Evolutionary conservation across 139 green algal genomes (phyloP).

Genomic region (Coccomyxa sp.): DNA sequence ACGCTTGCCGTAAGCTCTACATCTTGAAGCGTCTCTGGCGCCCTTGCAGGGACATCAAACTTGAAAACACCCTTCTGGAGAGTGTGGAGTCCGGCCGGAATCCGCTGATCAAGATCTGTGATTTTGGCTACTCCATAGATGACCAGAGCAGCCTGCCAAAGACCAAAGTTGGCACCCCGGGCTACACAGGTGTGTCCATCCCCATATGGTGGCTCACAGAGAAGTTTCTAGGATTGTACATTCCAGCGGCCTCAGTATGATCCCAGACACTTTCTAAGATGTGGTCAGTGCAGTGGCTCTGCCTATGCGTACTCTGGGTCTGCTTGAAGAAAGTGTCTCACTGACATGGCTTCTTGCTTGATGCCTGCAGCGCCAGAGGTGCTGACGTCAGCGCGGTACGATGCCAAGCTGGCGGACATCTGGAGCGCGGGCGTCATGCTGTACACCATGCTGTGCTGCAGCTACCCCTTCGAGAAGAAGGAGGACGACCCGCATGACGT

Average conservation of each 20-base stretch:
- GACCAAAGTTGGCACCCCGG: slow-evolving; percentile 44
- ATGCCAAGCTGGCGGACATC: slow-evolving; percentile 49
- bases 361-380: slow-evolving; percentile 28
- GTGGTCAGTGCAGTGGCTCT: too few species aligned
- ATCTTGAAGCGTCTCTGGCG: too few species aligned
- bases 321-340: too few species aligned
- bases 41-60: slow-evolving; percentile 79
- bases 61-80: slow-evolving; percentile 74
- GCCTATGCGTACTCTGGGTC: too few species aligned
- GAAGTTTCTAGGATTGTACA: too few species aligned
- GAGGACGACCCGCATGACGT: not conserved
- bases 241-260: too few species aligned
- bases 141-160: slow-evolving; percentile 58
- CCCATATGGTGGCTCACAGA: too few species aligned
- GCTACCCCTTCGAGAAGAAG: slow-evolving; percentile 50
- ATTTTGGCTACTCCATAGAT: slow-evolving; percentile 88
- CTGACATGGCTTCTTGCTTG: not conserved
- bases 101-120: slow-evolving; percentile 83
- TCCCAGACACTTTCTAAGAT: too few species aligned
- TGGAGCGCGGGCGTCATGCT: slow-evolving; percentile 70
- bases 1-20: too few species aligned
- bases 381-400: slow-evolving; percentile 35
- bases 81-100: slow-evolving; percentile 21
- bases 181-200: slow-evolving; percentile 57
- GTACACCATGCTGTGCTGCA: slow-evolving; percentile 75